A percentile compares a stretch with the other conserved stretches of the same genome.
phyloP scores from a whole-genome alignment of 1,284 basidiomycete species.

The Vanrija sp. region DNA sequence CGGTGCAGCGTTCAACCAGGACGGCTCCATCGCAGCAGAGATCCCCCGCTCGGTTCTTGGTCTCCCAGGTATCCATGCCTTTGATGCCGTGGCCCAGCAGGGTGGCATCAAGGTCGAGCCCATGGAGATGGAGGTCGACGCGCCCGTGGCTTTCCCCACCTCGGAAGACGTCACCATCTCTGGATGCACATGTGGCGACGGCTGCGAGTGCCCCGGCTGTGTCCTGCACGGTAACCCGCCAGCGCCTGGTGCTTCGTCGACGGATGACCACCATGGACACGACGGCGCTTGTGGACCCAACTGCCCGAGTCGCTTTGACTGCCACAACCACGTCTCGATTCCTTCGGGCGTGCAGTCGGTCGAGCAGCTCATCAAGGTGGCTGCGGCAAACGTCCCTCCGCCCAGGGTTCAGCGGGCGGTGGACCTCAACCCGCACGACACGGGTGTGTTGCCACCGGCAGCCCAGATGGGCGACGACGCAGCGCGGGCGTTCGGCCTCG shows the following conservation, averaged over 20 bases:
- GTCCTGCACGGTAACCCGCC: slow-evolving; percentile 36
- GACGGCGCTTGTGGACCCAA: slow-evolving; percentile 31
- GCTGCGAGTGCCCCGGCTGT: slow-evolving; percentile 48
- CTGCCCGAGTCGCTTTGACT: slow-evolving; percentile 43
- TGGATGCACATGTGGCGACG: slow-evolving; percentile 48
- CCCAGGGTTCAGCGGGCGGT: slow-evolving; percentile 11
- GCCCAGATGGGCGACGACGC: slow-evolving; percentile 34
- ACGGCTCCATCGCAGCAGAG: slow-evolving; percentile 31
- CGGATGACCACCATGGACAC: slow-evolving; percentile 16
- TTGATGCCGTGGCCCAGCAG: slow-evolving; percentile 33
- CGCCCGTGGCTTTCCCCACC: slow-evolving; percentile 40
- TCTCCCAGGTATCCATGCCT: slow-evolving; percentile 39
- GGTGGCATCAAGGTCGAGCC: slow-evolving; percentile 34
- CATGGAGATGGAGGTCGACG: slow-evolving; percentile 33
- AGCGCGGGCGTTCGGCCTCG: slow-evolving; percentile 37
- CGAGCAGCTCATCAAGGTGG: slow-evolving; percentile 44
- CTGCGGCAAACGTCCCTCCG: slow-evolving; percentile 41
- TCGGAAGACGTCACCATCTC: slow-evolving; percentile 42
- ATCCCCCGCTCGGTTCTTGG: slow-evolving; percentile 41
- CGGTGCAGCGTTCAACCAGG: slow-evolving; percentile 39
- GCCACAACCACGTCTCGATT: slow-evolving; percentile 39
- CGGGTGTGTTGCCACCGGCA: slow-evolving; percentile 35
- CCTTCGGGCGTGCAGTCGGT: slow-evolving; percentile 46
- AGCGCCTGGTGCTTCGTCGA: slow-evolving; percentile 2
- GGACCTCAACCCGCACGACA: slow-evolving; percentile 38